Conservation (phyloP, 2,329 filamentous ascomycete genomes). For the Penicillium sp. region DNA sequence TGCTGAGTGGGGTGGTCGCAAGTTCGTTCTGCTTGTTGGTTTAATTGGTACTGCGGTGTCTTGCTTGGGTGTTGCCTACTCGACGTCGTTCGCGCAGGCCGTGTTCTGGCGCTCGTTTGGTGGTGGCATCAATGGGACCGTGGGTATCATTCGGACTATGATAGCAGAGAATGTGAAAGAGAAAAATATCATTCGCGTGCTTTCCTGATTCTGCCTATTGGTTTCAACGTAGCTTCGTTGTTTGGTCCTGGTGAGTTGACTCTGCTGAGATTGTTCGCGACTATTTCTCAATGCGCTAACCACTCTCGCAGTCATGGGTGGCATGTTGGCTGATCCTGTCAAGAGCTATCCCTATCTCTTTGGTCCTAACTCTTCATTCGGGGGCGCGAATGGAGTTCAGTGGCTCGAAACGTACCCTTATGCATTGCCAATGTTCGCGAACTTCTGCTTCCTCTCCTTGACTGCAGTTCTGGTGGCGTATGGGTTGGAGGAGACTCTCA, state of each 20-base stretch:
- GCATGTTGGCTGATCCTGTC: constrained; percentile 65
- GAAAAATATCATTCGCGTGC: constrained; percentile 60
- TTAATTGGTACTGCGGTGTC: constrained; percentile 66
- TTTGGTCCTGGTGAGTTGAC: constrained; percentile 46
- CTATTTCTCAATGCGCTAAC: constrained; percentile 38
- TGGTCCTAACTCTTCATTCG: constrained; percentile 57
- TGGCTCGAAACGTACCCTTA: constrained; percentile 67
- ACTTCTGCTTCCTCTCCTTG: constrained; percentile 57
- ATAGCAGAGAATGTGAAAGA: constrained; percentile 70
- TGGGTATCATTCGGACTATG: constrained; percentile 71
- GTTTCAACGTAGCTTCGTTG: constrained; percentile 64
- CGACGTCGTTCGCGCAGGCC: constrained; percentile 61
- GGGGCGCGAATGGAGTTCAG: constrained; percentile 55
- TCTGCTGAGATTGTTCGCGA: constrained; percentile 39
- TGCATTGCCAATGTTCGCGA: constrained; percentile 66
- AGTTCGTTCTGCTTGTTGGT: constrained; percentile 74
- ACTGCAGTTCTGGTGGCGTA: constrained; percentile 59
- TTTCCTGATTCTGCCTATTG: constrained; percentile 62
- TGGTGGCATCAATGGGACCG: constrained; percentile 68
- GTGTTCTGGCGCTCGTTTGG: constrained; percentile 67
- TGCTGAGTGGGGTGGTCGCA: constrained; percentile 66
- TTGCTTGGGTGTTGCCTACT: constrained; percentile 67
- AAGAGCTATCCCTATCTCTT: constrained; percentile 63
- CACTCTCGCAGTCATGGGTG: constrained; percentile 55
- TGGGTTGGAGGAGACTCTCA: constrained; percentile 63